Evolutionary conservation across 331 rosid species (phyloP).

Genomic region (Cydonia oblonga): DNA sequence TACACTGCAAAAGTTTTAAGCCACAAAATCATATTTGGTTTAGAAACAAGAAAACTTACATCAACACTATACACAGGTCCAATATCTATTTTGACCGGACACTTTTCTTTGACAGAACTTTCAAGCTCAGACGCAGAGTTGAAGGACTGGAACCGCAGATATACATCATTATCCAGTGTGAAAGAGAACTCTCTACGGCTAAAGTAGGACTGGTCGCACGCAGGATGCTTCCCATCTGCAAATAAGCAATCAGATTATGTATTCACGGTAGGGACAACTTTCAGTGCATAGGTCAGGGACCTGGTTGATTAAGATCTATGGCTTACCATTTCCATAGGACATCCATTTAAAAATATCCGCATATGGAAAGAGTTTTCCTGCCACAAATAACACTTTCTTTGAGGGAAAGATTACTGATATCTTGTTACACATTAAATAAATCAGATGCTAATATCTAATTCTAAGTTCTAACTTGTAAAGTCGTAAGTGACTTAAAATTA

Average conservation of each 20-base stretch:
- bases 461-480: background rate
- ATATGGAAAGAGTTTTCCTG: conserved; percentile 69
- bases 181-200: conserved; percentile 69
- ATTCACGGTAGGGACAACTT: background rate
- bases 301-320: too few species aligned
- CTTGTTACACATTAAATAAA: background rate
- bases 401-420: background rate
- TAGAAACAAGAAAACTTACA: conserved; percentile 27
- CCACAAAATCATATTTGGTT: background rate
- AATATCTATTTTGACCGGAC: conserved; percentile 66
- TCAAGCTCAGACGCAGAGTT: conserved; percentile 44
- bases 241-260: conserved; percentile 2
- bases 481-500: background rate
- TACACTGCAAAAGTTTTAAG: background rate
- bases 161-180: conserved; percentile 55
- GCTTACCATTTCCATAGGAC: conserved; percentile 76
- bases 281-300: background rate
- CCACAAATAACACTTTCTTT: background rate
- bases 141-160: conserved; percentile 59
- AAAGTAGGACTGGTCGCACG: conserved; percentile 51
- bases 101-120: conserved; percentile 56
- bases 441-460: background rate
- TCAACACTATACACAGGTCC: conserved; percentile 78
- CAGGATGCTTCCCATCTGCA: conserved; percentile 93
- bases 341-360: conserved; percentile 72